Evolutionary conservation across 2,329 filamentous ascomycete genomes (phyloP).

Genomic region (Aspergillus luchuensis): DNA sequence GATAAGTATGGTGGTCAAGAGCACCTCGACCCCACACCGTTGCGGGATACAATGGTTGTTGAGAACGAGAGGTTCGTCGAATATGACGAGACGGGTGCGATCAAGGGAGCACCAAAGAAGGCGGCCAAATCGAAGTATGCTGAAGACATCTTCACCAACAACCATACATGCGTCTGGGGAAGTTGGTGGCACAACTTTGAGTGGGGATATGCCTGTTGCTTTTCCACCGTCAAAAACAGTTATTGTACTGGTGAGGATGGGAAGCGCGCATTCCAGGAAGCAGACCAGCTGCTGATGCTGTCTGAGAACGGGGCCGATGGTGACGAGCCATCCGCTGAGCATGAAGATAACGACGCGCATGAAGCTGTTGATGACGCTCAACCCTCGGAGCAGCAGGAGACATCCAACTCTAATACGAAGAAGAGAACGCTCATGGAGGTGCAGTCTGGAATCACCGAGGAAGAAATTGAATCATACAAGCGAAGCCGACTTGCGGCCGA

Average conservation of each 20-base stretch:
- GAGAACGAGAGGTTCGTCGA: constrained; percentile 89
- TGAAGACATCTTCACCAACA: constrained; percentile 85
- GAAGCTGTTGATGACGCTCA: constrained; percentile 18
- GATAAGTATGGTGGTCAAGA: constrained; percentile 81
- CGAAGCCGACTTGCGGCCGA: constrained; percentile 71
- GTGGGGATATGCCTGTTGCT: constrained; percentile 96
- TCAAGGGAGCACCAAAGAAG: constrained; percentile 82
- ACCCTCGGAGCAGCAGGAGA: constrained; percentile 35
- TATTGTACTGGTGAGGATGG: constrained; percentile 95
- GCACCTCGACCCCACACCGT: constrained; percentile 60
- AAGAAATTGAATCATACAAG: constrained; percentile 83
- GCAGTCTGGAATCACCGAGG: constrained; percentile 74
- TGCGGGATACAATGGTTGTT: constrained; percentile 68
- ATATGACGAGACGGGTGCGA: constrained; percentile 84
- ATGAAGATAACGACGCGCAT: constrained; percentile 23
- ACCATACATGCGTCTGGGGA: constrained; percentile 90
- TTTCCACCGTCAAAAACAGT: constrained; percentile 90
- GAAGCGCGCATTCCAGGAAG: constrained; percentile 75
- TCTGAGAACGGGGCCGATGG: constrained; percentile 25
- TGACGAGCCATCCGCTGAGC: constrained; percentile 4
- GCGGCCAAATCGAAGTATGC: constrained; percentile 85
- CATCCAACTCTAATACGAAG: constrained; percentile 47
- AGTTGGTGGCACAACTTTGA: constrained; percentile 96
- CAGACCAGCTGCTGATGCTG: constrained; percentile 63
- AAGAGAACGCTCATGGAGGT: constrained; percentile 80